Base-by-base conservation (phyloP, 2,329 filamentous ascomycete species). In the Niveomyces coronatus region DNA sequence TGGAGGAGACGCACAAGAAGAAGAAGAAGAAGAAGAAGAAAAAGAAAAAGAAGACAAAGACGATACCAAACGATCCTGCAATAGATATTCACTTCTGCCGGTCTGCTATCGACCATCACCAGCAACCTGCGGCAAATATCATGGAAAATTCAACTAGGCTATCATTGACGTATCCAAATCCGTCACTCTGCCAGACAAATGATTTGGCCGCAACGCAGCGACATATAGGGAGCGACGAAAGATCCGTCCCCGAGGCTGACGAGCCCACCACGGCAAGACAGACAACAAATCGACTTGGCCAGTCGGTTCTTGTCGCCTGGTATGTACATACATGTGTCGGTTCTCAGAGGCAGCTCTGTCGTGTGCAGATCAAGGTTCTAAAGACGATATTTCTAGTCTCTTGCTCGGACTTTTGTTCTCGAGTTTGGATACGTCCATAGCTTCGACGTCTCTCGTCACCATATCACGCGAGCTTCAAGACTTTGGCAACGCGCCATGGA, bases 401-500 rank as follows among this genome's bases (percentile, higher is more conserved):
- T 61, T 74, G 9, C 45, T 66, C 3, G 71, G 72, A 3, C 60
- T 76, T 3, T 60, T 76, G 13, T 71, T 76, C 46, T 73, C 72
- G 4, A 73, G 67, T 18, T 59, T 76, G 27, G 72, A 76, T 43
- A 70, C 70, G 1, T 74, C 70, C 0, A 75, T 76, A 39, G 67
- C 75, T 13, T 72, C 71, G 11, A 76, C 72, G 1, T 72, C 72
- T 3, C 59, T 76, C 1, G 62, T 74, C n/a, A 68, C 67, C 15
- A 72, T 76, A 39, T 72, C 71, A 4, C 56, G 64, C 27, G 67
- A 74, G 34, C 56, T 74, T 13, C 47, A 62, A 8, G 65, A 74
- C 45, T 71, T 70, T 45, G 56, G 64, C 34, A 64, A 71, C 42
- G 64, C 67, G 3, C 64, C 69, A 19, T 76, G 72, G 71, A 64